Percentiles rank a stretch among this genome's conserved stretches.
Evolutionary conservation across 148 eudicot species (phyloP).

Genomic region (Rhododendron kiyosumense): DNA sequence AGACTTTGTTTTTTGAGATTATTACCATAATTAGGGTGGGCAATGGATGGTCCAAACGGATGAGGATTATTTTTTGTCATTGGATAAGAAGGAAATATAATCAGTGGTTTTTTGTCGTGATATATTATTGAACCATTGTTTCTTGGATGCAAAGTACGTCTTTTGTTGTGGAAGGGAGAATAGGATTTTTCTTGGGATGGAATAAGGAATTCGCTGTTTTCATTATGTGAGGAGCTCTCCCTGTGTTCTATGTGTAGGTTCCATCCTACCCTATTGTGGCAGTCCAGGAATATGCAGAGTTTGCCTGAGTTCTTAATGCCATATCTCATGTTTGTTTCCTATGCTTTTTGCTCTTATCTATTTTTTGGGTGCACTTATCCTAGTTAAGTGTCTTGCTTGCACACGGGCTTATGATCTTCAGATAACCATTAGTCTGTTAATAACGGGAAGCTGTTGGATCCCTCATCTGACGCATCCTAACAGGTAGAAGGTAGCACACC

Average conservation of each 20-base stretch:
- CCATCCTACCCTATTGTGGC: background rate
- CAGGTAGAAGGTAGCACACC: background rate
- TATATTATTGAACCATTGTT: background rate
- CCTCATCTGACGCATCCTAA: background rate
- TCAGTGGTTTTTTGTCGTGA: background rate
- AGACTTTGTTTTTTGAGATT: background rate
- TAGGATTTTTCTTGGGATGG: background rate
- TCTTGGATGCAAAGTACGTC: background rate
- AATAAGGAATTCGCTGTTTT: background rate
- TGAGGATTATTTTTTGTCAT: background rate
- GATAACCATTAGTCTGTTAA: background rate
- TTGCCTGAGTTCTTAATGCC: background rate
- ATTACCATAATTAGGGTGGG: background rate
- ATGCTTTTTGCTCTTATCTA: background rate
- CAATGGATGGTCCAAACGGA: background rate
- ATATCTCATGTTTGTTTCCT: background rate
- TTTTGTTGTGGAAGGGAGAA: background rate
- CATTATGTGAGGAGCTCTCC: background rate
- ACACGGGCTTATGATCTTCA: background rate
- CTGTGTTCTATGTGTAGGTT: background rate
- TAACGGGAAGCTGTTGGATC: background rate
- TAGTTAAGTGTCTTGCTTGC: background rate
- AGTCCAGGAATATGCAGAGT: background rate
- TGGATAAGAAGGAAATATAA: background rate
- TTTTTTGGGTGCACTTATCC: background rate